These are phyloP conservation scores for Pythium coloratum DNA, from an alignment of 352 stramenopile species.

Conservation along the genomic window DNA sequence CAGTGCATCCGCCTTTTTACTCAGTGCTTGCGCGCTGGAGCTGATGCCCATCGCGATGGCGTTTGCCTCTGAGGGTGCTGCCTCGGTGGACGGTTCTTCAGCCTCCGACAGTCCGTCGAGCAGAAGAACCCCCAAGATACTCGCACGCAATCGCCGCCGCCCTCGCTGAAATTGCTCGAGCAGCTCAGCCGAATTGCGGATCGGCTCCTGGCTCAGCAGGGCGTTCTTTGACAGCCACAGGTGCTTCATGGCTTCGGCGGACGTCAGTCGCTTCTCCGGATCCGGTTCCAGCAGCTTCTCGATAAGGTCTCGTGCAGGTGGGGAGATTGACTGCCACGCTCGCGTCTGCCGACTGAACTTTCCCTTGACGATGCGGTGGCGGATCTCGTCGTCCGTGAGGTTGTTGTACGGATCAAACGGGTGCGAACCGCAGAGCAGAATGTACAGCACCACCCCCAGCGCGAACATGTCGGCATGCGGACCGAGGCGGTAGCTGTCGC, in stretches of 20 bases:
- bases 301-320: slow-evolving; percentile 66
- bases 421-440: slow-evolving; percentile 80
- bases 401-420: slow-evolving; percentile 88
- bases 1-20: slow-evolving; percentile 66
- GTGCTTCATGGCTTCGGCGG: slow-evolving; percentile 62
- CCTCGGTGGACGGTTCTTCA: slow-evolving; percentile 17
- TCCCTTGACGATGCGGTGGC: slow-evolving; percentile 73
- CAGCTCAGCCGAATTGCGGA: slow-evolving; percentile 68
- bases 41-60: slow-evolving; percentile 69
- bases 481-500: slow-evolving; percentile 51
- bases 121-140: slow-evolving; percentile 76
- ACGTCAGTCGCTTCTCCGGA: slow-evolving; percentile 62
- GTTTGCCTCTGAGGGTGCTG: background rate
- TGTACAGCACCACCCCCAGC: slow-evolving; percentile 82
- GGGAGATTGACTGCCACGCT: slow-evolving; percentile 73
- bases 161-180: slow-evolving; percentile 82
- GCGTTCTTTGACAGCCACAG: slow-evolving; percentile 66
- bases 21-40: slow-evolving; percentile 62
- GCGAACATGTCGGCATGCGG: slow-evolving; percentile 84
- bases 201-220: slow-evolving; percentile 52
- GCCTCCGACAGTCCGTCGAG: slow-evolving; percentile 53
- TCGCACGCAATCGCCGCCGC: slow-evolving; percentile 69
- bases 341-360: slow-evolving; percentile 73
- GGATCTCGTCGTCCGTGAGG: slow-evolving; percentile 82
- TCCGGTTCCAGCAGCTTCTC: slow-evolving; percentile 68